Evolutionary conservation across 148 eudicot genomes (phyloP).

Genomic region (Linanthus parryae): DNA sequence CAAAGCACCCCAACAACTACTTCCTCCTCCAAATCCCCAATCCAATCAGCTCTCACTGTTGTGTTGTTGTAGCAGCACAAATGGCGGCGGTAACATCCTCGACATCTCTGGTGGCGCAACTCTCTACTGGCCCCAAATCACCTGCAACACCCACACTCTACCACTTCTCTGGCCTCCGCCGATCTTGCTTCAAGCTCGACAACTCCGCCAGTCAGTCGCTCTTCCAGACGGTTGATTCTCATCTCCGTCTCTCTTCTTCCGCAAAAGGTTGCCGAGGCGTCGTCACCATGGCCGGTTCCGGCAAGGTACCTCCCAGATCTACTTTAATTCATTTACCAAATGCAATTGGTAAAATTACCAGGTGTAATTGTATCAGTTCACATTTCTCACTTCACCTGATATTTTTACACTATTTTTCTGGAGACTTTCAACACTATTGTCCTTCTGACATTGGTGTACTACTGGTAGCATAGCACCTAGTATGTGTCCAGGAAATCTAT

Average conservation of each 20-base stretch:
- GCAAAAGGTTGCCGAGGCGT: slow-evolving; percentile 43
- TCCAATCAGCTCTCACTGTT: too few species aligned
- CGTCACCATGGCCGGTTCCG: slow-evolving; percentile 77
- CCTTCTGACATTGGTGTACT: too few species aligned
- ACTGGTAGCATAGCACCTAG: too few species aligned
- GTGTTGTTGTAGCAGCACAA: too few species aligned
- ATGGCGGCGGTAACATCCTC: slow-evolving; percentile 65
- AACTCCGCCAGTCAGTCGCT: slow-evolving; percentile 9
- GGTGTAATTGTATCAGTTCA: too few species aligned
- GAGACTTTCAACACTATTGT: too few species aligned
- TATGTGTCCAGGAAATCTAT: too few species aligned
- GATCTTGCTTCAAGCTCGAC: slow-evolving; percentile 44
- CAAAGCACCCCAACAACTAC: too few species aligned
- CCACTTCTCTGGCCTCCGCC: slow-evolving; percentile 54
- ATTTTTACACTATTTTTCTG: too few species aligned
- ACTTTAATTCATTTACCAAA: not conserved
- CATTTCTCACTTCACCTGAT: too few species aligned
- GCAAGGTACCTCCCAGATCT: slow-evolving; percentile 35
- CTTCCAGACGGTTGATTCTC: slow-evolving; percentile 46
- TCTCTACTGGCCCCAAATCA: slow-evolving; percentile 35
- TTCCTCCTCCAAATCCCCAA: too few species aligned
- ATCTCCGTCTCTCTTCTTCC: slow-evolving; percentile 49
- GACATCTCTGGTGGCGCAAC: slow-evolving; percentile 45
- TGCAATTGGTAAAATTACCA: too few species aligned
- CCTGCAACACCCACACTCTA: slow-evolving; percentile 20